These are phyloP conservation scores for Stevia rebaudiana DNA, from an alignment of 140 eudicot genomes.

Conservation along the genomic window DNA sequence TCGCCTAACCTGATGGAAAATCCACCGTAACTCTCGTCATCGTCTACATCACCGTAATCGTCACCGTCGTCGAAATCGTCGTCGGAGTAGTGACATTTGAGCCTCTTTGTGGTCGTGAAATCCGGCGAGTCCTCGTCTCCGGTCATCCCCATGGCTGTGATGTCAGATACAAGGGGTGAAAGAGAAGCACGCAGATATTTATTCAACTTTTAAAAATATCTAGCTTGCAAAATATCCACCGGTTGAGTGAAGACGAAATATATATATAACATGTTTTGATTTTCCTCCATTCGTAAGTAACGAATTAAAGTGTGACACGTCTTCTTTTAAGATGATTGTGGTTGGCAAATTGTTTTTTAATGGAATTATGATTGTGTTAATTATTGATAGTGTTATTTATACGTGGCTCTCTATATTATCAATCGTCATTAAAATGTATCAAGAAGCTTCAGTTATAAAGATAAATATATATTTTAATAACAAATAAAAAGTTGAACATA, in stretches of 20 bases:
- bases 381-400: too few species aligned
- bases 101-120: slow-evolving; percentile 31
- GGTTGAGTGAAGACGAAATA: not conserved
- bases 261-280: not conserved
- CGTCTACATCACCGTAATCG: slow-evolving; percentile 23
- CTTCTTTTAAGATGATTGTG: not conserved
- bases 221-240: slow-evolving; percentile 16
- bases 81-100: slow-evolving; percentile 33
- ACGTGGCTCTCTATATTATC: too few species aligned
- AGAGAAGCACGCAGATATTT: not conserved
- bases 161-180: not conserved
- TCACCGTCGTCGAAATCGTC: slow-evolving; percentile 13
- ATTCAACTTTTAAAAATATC: slow-evolving; percentile 14
- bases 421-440: too few species aligned
- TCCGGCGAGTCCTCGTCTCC: slow-evolving; percentile 25
- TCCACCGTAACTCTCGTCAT: slow-evolving; percentile 18
- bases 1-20: slow-evolving; percentile 28
- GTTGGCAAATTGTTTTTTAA: not conserved
- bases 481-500: too few species aligned
- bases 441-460: too few species aligned
- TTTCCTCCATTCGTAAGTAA: not conserved
- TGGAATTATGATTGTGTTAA: too few species aligned
- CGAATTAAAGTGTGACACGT: slow-evolving; percentile 15
- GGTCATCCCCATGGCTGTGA: slow-evolving; percentile 24
- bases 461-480: too few species aligned